A percentile compares a stretch with the other conserved stretches of the same genome.
Conservation (phyloP, 2,329 filamentous ascomycete genomes). For the Aureobasidium uvarum region DNA sequence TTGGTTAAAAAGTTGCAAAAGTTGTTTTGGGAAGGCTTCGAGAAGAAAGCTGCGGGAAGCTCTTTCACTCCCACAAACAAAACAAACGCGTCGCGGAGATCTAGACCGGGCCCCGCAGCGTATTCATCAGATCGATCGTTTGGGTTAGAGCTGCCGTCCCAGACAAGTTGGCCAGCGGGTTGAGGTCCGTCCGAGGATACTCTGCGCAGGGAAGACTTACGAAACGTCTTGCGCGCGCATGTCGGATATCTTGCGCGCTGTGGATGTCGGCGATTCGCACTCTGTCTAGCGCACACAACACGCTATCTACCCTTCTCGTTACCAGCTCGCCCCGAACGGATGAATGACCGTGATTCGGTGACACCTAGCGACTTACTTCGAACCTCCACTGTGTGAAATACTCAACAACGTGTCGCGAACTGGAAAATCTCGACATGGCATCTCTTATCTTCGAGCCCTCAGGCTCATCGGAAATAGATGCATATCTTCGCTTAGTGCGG, state of each 20-base stretch:
- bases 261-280: background rate
- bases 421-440: background rate
- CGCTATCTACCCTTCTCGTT: background rate
- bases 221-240: background rate
- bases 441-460: background rate
- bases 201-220: background rate
- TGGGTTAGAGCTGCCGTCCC: constrained; percentile 11
- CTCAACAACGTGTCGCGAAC: background rate
- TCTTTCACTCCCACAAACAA: constrained; percentile 16
- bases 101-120: background rate
- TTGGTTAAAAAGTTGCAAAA: constrained; percentile 11
- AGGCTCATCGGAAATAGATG: constrained; percentile 8
- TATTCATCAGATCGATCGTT: background rate
- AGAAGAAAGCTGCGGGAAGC: constrained; percentile 21
- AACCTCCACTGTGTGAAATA: background rate
- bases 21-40: constrained; percentile 23
- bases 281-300: background rate
- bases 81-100: constrained; percentile 12
- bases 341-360: constrained; percentile 4
- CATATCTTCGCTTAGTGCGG: constrained; percentile 7
- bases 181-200: background rate
- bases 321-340: background rate
- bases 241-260: background rate
- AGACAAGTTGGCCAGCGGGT: background rate
- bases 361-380: background rate